A percentile compares a stretch with the other conserved stretches of the same genome.
Evolutionary conservation across 306 rosid species (phyloP).

Genomic region (barrel medic (Medicago truncatula)): DNA sequence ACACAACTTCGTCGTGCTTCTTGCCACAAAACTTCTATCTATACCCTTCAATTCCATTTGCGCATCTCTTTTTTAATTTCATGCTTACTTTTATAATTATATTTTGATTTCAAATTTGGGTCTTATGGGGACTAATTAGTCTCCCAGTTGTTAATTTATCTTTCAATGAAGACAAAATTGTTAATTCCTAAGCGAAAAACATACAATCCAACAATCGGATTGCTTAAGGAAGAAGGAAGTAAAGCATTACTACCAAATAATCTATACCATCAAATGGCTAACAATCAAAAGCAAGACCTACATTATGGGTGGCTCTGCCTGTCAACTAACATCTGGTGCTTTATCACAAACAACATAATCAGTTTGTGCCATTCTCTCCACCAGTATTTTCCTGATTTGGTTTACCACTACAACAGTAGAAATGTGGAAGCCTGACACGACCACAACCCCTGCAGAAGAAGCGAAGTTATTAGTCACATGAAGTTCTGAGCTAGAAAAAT

Average conservation of each 20-base stretch:
- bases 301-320: slow-evolving; percentile 12
- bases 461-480: slow-evolving; percentile 7
- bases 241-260: slow-evolving; percentile 26
- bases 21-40: slow-evolving; percentile 47
- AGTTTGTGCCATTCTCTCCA: slow-evolving; percentile 37
- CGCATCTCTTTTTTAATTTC: slow-evolving; percentile 36
- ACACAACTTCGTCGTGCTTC: not conserved
- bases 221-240: slow-evolving; percentile 37
- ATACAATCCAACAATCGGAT: slow-evolving; percentile 11
- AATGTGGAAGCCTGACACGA: slow-evolving; percentile 56
- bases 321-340: slow-evolving; percentile 34
- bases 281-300: slow-evolving; percentile 22
- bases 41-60: slow-evolving; percentile 12
- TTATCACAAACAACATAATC: slow-evolving; percentile 34
- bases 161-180: no score
- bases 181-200: not conserved
- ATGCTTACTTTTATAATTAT: no score
- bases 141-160: no score
- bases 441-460: slow-evolving; percentile 48
- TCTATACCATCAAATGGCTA: slow-evolving; percentile 20
- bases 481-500: slow-evolving; percentile 22
- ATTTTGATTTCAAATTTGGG: no score
- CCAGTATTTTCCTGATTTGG: slow-evolving; percentile 30
- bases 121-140: no score
- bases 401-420: slow-evolving; percentile 54